Conservation (phyloP, 164 flowering plant species). For the Brasenia schreberi region DNA sequence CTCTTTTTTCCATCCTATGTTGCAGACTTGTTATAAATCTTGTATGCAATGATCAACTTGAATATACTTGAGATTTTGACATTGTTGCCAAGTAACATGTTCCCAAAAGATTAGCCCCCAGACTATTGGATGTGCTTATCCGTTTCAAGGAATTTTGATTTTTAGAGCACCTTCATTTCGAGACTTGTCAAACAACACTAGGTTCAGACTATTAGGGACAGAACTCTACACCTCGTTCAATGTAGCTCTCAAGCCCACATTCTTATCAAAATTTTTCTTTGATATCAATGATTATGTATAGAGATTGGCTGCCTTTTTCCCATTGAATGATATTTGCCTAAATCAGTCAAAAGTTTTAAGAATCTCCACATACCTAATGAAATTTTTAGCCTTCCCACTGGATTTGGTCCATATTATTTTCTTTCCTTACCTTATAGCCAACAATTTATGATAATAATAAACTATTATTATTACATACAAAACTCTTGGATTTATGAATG, state of each 20-base stretch:
- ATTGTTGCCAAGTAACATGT: slow-evolving; percentile 44
- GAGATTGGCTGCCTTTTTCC: slow-evolving; percentile 58
- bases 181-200: slow-evolving; percentile 47
- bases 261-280: slow-evolving; percentile 54
- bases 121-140: slow-evolving; percentile 60
- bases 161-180: slow-evolving; percentile 78
- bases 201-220: slow-evolving; percentile 52
- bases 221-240: slow-evolving; percentile 46
- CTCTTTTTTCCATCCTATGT: background rate
- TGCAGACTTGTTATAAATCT: slow-evolving; percentile 71
- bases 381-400: slow-evolving; percentile 47
- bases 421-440: slow-evolving; percentile 16
- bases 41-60: slow-evolving; percentile 26
- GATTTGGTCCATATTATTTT: slow-evolving; percentile 56
- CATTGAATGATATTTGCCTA: slow-evolving; percentile 38
- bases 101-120: slow-evolving; percentile 48
- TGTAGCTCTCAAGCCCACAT: slow-evolving; percentile 73
- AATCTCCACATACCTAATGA: slow-evolving; percentile 58
- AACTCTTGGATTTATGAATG: too few relatives aligned
- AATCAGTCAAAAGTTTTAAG: slow-evolving; percentile 52
- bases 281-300: slow-evolving; percentile 62
- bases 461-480: too few relatives aligned
- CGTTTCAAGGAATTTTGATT: slow-evolving; percentile 64
- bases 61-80: slow-evolving; percentile 37
- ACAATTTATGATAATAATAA: too few relatives aligned